Evolutionary conservation across 345 rosid genomes (phyloP), one percentile per base, ranked within the genome.

Genomic region (Citrus glauca): DNA sequence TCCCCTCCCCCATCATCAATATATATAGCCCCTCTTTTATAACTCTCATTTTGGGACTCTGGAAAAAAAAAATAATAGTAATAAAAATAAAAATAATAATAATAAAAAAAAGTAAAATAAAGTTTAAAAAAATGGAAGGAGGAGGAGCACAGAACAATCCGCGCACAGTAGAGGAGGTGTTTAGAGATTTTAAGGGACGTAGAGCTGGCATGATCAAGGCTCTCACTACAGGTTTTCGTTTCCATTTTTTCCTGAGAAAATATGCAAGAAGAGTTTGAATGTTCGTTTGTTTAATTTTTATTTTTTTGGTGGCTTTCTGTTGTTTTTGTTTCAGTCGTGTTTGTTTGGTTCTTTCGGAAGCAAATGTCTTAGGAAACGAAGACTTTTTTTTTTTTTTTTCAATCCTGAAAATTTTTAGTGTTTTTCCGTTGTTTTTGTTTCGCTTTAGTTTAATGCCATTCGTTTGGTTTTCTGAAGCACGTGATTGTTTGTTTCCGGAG

Each of bases 131-230:
- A 1, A 88, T 88, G 88, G 91, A 86, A 53, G 89, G 72, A 20
- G 69, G 32, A 50, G 77, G 78, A 74, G 80, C 81, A 40, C 86
- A 77, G 84, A 83, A 79, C 73, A 85, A 81, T 82, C 85, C 90
- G 65, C 92, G 94, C 79, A 88, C 94, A 27, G 94, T 91, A 30
- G 94, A 91, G 84, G 92, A 89, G 84, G 94, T 91, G 6, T 89
- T 91, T 80, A 85, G 87, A 80, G 94, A 91, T 83, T 91, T 91
- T 78, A 85, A 84, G 73, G 94, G 94, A 76, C 90, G 94, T 7
- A 78, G 94, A 77, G 83, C 90, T 79, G 94, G 88, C 82, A 82
- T 89, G 87, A 83, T 91, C 81, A 91, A 86, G 76, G 94, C 94
- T 80, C 90, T 91, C 69, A 85, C 92, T 24, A 74, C 90, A 50